Evolutionary conservation across 2,329 filamentous ascomycete species (phyloP).

Genomic region (Tolypocladium ovalisporum): DNA sequence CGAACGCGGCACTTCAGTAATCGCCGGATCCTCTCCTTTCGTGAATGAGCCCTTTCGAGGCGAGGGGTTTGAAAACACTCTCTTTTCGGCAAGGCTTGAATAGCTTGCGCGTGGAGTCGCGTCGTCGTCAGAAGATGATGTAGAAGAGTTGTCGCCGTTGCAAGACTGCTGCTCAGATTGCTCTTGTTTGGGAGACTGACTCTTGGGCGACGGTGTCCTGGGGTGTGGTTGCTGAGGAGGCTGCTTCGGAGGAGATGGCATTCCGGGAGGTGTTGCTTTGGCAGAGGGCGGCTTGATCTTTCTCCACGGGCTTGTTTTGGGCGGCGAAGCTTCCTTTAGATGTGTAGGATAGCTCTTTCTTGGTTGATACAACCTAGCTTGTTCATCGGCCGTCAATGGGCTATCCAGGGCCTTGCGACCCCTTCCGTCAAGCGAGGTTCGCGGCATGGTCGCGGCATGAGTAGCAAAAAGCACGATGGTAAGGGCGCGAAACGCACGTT

Average conservation of each 20-base stretch:
- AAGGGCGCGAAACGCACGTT: neutral
- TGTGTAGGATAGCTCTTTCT: conserved; percentile 1
- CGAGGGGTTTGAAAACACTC: neutral
- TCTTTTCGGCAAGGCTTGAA: neutral
- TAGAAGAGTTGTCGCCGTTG: conserved; percentile 1
- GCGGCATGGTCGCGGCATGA: conserved; percentile 9
- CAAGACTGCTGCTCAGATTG: neutral
- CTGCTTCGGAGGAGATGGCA: neutral
- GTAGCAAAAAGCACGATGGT: neutral
- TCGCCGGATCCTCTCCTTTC: neutral
- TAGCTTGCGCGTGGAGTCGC: neutral
- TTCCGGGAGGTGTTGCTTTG: neutral
- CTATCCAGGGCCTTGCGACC: conserved; percentile 2
- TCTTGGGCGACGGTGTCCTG: neutral
- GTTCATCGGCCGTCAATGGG: conserved; percentile 5
- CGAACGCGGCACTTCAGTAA: neutral
- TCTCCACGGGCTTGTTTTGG: conserved; percentile 21
- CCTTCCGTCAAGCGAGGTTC: conserved; percentile 15
- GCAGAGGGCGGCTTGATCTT: neutral
- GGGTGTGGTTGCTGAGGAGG: neutral
- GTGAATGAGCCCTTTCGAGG: neutral
- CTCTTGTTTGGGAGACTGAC: too few species aligned
- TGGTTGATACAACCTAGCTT: neutral
- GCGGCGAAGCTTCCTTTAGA: conserved; percentile 21
- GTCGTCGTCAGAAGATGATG: neutral